Conservation (phyloP, 2,329 filamentous ascomycete species). For the Rhinocladiella similis region DNA sequence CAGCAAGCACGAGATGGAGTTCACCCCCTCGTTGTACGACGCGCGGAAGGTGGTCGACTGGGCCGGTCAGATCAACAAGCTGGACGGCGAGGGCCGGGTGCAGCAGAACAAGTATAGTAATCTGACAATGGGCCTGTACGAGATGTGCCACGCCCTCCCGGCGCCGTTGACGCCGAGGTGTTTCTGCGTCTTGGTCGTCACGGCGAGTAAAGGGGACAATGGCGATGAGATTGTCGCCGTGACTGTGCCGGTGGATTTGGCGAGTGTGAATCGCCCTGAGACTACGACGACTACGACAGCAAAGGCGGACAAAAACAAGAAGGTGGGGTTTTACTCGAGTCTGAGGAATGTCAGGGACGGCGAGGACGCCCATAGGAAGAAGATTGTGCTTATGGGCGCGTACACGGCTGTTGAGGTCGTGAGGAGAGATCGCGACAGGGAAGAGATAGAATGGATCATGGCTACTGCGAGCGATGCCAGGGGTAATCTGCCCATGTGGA, state of each 20-base stretch:
- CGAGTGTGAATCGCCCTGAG: constrained; percentile 9
- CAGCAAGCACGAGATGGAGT: constrained; percentile 42
- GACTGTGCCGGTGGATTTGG: constrained; percentile 33
- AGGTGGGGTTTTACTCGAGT: constrained; percentile 29
- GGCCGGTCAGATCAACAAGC: constrained; percentile 23
- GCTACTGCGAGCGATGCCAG: constrained; percentile 71
- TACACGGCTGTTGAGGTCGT: constrained; percentile 30
- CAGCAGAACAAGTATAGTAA: constrained; percentile 6
- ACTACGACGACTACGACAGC: not conserved
- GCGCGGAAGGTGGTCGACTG: constrained; percentile 31
- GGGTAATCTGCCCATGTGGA: constrained; percentile 64
- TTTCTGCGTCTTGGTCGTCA: constrained; percentile 34
- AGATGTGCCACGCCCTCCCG: constrained; percentile 36
- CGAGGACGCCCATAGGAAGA: constrained; percentile 26
- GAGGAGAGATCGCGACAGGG: constrained; percentile 4
- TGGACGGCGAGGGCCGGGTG: constrained; percentile 9
- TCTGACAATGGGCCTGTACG: constrained; percentile 28
- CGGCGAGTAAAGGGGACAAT: constrained; percentile 22
- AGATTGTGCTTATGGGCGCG: constrained; percentile 29
- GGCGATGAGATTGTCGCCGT: constrained; percentile 32
- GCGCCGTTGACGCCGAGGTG: constrained; percentile 29
- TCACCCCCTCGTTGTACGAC: constrained; percentile 40
- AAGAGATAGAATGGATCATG: constrained; percentile 71
- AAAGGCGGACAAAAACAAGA: not conserved
- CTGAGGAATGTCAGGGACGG: constrained; percentile 31